Evolutionary conservation across 1,284 basidiomycete species (phyloP), one percentile per base, ranked within the genome.

Genomic region (Lignosus rhinocerotis): DNA sequence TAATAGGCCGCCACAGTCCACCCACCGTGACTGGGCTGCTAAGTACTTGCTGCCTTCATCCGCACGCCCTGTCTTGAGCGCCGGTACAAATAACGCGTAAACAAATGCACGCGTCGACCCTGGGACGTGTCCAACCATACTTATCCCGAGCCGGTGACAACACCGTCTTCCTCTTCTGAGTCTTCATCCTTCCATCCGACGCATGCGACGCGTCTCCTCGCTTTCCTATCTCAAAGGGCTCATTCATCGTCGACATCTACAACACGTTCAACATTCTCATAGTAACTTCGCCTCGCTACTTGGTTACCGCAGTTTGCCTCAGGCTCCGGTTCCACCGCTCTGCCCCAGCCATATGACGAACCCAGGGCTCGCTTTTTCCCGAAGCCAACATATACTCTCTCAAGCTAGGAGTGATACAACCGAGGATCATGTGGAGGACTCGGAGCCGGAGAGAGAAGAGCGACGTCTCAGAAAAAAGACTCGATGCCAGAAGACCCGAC

Each of bases 371-470:
- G 39, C 31, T 2, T 44, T 49, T n/a, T 45, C 49, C 3, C 56
- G 55, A n/a, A 59, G 62, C 57, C 59, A 59, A 57, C 65, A 42
- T 19, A 11, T 47, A 11, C 43, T 39, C n/a, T 64, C 60, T 0
- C 62, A 61, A 31, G 38, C 32, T 2, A 53, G 21, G 10, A 57
- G 48, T 50, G 50, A 64, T n/a, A 66, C 67, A 2, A 55, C 57
- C 16, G 51, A 47, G 17, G 82, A 83, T 53, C 61, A 82, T 33
- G 77, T 88, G 2, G 82, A 83, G 36, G 87, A 90, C 71, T 88
- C 87, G 0, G 87, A 88, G 69, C 86, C 86, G 21, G 87, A 89
- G 68, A 76, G 86, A 56, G 80, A 82, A 61, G 72, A 77, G 51
- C 64, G 72, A n/a, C 76, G 81, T 46, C 69, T 61, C 36, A 66